phyloP scores from a whole-genome alignment of 495 filamentous ascomycete genomes.

The Pseudevernia furfuracea region DNA sequence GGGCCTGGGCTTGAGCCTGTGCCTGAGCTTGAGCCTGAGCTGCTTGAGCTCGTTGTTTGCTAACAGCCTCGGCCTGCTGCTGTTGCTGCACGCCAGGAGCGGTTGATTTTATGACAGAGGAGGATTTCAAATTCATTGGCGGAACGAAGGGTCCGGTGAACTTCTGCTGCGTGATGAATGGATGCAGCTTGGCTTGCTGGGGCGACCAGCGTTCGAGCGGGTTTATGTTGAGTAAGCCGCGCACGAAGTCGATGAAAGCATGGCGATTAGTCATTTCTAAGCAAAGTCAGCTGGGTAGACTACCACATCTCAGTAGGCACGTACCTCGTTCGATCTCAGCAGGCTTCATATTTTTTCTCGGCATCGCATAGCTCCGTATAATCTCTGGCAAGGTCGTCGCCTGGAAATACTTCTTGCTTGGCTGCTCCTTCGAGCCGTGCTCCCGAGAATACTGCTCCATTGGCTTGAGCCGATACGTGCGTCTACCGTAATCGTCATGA shows the following conservation, averaged over 20 bases:
- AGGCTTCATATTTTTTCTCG: constrained; percentile 98
- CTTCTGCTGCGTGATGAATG: constrained; percentile 98
- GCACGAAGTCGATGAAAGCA: constrained; percentile 99
- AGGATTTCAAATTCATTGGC: constrained; percentile 92
- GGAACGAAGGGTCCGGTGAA: constrained; percentile 92
- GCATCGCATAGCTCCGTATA: constrained; percentile 95
- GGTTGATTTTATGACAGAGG: constrained; percentile 72
- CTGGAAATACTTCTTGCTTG: constrained; percentile 99
- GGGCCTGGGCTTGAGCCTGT: constrained; percentile 56
- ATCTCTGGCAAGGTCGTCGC: constrained; percentile 92
- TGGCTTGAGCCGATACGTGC: constrained; percentile 85
- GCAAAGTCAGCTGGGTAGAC: constrained; percentile 26
- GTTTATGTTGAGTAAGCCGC: constrained; percentile 88
- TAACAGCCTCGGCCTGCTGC: constrained; percentile 83
- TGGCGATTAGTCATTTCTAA: constrained; percentile 95
- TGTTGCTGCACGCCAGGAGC: constrained; percentile 97
- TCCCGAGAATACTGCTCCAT: constrained; percentile 97
- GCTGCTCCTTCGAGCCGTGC: constrained; percentile 92
- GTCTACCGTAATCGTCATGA: constrained; percentile 83
- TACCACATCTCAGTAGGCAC: constrained; percentile 24
- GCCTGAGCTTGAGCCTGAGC: constrained; percentile 51
- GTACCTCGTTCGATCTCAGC: constrained; percentile 91
- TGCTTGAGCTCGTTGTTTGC: constrained; percentile 73
- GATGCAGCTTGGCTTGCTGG: constrained; percentile 93
- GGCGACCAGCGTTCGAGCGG: constrained; percentile 97